phyloP scores from a whole-genome alignment of 257 asterid genomes.

The Gentiana macrophylla region DNA sequence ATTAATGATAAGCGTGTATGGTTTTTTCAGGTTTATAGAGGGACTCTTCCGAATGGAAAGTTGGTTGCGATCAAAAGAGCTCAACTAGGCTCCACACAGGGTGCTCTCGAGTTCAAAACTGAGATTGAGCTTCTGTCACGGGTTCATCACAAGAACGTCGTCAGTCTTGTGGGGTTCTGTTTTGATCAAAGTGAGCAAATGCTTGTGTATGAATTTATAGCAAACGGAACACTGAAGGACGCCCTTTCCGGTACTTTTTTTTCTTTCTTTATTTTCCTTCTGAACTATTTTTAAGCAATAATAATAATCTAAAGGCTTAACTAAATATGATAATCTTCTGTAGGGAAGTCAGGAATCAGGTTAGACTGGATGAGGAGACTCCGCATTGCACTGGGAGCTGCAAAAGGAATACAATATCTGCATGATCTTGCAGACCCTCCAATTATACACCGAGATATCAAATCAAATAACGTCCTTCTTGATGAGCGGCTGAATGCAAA shows the following conservation, averaged over 20 bases:
- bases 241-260: conserved; percentile 52
- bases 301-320: too few relatives aligned
- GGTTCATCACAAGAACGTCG: conserved; percentile 85
- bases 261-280: conserved; percentile 13
- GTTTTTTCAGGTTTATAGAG: conserved; percentile 56
- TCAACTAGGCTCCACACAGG: conserved; percentile 65
- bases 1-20: too few relatives aligned
- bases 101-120: conserved; percentile 72
- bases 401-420: conserved; percentile 75
- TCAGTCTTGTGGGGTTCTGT: conserved; percentile 80
- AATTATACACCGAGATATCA: conserved; percentile 86
- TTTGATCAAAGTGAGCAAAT: conserved; percentile 88
- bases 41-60: conserved; percentile 57
- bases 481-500: conserved; percentile 71
- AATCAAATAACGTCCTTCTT: conserved; percentile 65
- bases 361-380: conserved; percentile 89
- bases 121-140: conserved; percentile 97
- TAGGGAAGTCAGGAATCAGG: conserved; percentile 66
- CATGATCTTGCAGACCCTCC: conserved; percentile 91
- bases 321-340: conserved; percentile 2
- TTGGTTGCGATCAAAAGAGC: conserved; percentile 80
- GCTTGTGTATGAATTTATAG: conserved; percentile 69
- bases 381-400: conserved; percentile 72
- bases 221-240: conserved; percentile 79
- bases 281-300: too few relatives aligned